These are phyloP conservation scores for Malania oleifera DNA, from an alignment of 164 flowering plant genomes.

Conservation along the genomic window DNA sequence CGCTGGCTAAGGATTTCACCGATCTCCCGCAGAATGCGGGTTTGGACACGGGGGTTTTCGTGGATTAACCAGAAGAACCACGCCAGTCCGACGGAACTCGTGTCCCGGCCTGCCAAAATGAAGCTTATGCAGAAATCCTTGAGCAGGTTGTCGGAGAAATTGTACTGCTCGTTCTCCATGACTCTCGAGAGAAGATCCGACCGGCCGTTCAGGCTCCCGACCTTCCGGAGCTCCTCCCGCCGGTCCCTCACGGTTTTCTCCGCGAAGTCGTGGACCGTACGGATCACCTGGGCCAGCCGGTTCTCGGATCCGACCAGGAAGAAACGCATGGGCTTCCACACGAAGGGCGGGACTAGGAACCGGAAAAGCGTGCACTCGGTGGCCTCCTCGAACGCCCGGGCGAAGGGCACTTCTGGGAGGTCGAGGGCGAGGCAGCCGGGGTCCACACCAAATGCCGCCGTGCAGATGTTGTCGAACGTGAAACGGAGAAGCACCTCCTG, in stretches of 20 bases:
- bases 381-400: conserved; percentile 70
- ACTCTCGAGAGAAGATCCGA: conserved; percentile 58
- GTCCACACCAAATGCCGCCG: conserved; percentile 55
- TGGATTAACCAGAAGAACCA: conserved; percentile 75
- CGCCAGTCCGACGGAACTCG: conserved; percentile 61
- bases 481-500: conserved; percentile 62
- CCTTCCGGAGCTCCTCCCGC: conserved; percentile 20
- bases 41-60: conserved; percentile 43
- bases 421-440: conserved; percentile 44
- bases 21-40: conserved; percentile 38
- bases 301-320: conserved; percentile 29
- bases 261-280: conserved; percentile 45
- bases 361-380: conserved; percentile 40
- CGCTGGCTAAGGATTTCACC: conserved; percentile 15
- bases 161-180: conserved; percentile 18
- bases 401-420: conserved; percentile 50
- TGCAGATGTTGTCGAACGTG: conserved; percentile 69
- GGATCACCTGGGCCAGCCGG: conserved; percentile 22
- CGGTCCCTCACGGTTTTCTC: conserved; percentile 38
- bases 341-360: conserved; percentile 46
- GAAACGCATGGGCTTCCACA: conserved; percentile 49
- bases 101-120: conserved; percentile 76
- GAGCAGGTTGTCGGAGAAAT: conserved; percentile 32
- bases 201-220: conserved; percentile 17
- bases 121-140: conserved; percentile 64